Evolutionary conservation across 768 basidiomycete species (phyloP), one percentile per base, ranked within the genome.

Genomic region (Boletus tomentosulus): DNA sequence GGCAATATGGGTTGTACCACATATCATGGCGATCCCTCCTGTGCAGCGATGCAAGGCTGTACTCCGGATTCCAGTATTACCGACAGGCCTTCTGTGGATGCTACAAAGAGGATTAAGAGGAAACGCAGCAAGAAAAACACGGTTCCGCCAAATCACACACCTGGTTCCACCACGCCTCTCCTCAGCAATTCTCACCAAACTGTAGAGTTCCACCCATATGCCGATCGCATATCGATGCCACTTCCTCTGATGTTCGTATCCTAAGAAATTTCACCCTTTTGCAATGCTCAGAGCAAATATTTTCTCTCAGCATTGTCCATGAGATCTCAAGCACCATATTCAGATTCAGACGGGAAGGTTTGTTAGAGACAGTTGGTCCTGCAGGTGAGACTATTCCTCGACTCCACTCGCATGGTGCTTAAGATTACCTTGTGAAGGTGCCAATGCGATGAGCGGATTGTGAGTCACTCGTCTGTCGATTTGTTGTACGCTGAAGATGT

Each of bases 301-400:
- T 56, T 30, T 22, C 46, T 6, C 45, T 19, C 22, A 90, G 89
- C 27, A 86, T 96, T 57, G 87, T 87, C 3, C 89, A 93, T 69
- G 91, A 95, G 66, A 75, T 97, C 34, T 77, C 81, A 19, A 74
- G 83, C 43, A 68, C 77, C 28, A 67, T 95, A 42, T 93, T 90
- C 68, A 72, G 72, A 49, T 94, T 89, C 70, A 83, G 85, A 64
- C 76, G 86, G 35, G 85, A 89, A 60, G 92, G 92, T 1, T 85
- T 85, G 53, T 70, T 98, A 48, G 95, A 97, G 68, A 86, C 86
- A 16, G 85, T 95, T 56, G 95, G 95, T 33, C 92, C 92, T 12
- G 92, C 94, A 28, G 86, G 91, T 83, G 66, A 66, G 73, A 63
- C 12, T 35, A 39, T 10, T 45, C 5, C 7, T 52, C 12, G 5